A percentile compares a stretch with the other conserved stretches of the same genome.
These are phyloP conservation scores for Talaromyces sp. DNA, from an alignment of 2,329 filamentous ascomycete species.

Conservation along the genomic window DNA sequence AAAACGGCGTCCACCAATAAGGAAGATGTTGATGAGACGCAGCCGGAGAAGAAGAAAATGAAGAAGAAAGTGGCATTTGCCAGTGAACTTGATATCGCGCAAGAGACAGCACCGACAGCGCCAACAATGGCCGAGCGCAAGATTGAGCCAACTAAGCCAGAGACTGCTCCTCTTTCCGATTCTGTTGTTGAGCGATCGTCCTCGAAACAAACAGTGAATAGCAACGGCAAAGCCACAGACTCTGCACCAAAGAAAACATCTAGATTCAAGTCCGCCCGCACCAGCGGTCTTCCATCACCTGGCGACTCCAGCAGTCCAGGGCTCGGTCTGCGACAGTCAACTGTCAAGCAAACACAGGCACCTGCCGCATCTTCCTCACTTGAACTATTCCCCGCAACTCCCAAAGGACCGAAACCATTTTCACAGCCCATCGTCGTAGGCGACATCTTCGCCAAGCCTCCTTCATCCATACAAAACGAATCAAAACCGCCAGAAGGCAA, in stretches of 20 bases:
- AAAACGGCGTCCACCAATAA: constrained; percentile 16
- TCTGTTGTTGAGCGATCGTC: constrained; percentile 39
- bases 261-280: constrained; percentile 38
- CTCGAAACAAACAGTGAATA: neutral
- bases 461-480: constrained; percentile 9
- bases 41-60: constrained; percentile 10
- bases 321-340: neutral
- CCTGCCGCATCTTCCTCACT: constrained; percentile 20
- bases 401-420: constrained; percentile 32
- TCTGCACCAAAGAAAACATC: constrained; percentile 35
- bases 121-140: constrained; percentile 17
- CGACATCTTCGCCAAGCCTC: constrained; percentile 6
- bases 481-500: constrained; percentile 38
- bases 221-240: constrained; percentile 14
- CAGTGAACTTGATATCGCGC: constrained; percentile 64
- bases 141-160: constrained; percentile 20
- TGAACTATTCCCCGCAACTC: constrained; percentile 33
- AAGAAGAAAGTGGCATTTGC: constrained; percentile 78
- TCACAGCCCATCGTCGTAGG: constrained; percentile 29
- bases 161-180: constrained; percentile 33
- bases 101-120: constrained; percentile 22
- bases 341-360: constrained; percentile 15
- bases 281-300: constrained; percentile 12
- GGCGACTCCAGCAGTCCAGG: constrained; percentile 8
- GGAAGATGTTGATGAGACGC: constrained; percentile 11